Evolutionary conservation across 768 basidiomycete species (phyloP).

Genomic region (Mycena rosella): DNA sequence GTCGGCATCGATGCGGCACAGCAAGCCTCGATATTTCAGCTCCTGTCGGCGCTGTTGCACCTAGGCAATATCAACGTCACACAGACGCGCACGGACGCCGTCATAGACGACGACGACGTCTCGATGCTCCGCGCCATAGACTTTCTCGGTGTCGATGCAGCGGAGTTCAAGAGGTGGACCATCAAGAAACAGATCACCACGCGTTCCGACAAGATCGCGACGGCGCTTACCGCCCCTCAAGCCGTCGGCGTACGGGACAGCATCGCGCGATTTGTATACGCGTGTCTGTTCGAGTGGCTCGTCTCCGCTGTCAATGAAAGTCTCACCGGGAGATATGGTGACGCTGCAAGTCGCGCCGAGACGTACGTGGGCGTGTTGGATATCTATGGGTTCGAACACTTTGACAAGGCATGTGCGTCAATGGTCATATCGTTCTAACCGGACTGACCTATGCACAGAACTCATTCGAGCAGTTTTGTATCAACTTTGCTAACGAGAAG

Average conservation of each 20-base stretch:
- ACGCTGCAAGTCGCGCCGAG: conserved; percentile 90
- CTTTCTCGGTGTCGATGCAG: conserved; percentile 90
- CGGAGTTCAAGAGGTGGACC: conserved; percentile 99
- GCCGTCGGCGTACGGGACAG: conserved; percentile 97
- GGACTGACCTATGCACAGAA: conserved; percentile 59
- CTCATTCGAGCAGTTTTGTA: conserved; percentile 98
- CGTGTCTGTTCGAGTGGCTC: conserved; percentile 98
- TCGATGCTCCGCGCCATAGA: conserved; percentile 85
- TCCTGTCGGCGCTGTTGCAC: conserved; percentile 93
- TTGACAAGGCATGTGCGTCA: conserved; percentile 80
- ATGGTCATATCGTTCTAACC: background rate
- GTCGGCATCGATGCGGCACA: conserved; percentile 97
- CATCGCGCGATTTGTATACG: conserved; percentile 98
- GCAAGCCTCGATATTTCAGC: conserved; percentile 97
- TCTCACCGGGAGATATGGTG: conserved; percentile 92
- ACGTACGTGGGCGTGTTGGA: conserved; percentile 99
- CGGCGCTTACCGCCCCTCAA: conserved; percentile 85
- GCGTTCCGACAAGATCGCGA: conserved; percentile 95
- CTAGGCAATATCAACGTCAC: conserved; percentile 96
- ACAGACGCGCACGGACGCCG: conserved; percentile 83
- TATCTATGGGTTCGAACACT: conserved; percentile 98
- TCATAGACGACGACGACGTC: conserved; percentile 86
- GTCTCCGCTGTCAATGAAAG: conserved; percentile 98
- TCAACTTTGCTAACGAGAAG: conserved; percentile 99
- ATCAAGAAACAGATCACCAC: conserved; percentile 98